Evolutionary conservation across 2,329 filamentous ascomycete genomes (phyloP).

Genomic region (Pyrenochaeta sp.): DNA sequence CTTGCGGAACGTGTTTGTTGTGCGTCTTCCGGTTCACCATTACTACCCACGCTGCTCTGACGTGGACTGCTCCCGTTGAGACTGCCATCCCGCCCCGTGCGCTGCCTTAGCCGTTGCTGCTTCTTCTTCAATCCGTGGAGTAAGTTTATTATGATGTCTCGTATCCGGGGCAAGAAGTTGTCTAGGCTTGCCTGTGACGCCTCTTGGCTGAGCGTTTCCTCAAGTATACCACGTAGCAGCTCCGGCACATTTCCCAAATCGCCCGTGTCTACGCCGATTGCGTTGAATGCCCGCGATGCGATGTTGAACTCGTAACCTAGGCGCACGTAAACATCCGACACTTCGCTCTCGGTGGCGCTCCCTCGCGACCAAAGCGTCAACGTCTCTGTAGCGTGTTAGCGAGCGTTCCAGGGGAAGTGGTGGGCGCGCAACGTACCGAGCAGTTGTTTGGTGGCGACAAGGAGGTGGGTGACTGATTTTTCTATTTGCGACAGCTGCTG

Average conservation of each 20-base stretch:
- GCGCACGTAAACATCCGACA: slow-evolving; percentile 97
- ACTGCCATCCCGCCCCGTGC: slow-evolving; percentile 58
- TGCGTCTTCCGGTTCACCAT: slow-evolving; percentile 47
- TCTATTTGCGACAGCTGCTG: slow-evolving; percentile 94
- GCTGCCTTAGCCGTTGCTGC: slow-evolving; percentile 80
- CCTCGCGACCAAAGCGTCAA: slow-evolving; percentile 97
- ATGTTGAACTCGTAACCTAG: slow-evolving; percentile 99
- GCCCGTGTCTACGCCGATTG: slow-evolving; percentile 93
- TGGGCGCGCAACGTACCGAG: slow-evolving; percentile 55
- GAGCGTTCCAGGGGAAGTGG: slow-evolving; percentile 7
- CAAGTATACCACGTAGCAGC: slow-evolving; percentile 84
- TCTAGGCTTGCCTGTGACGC: slow-evolving; percentile 93
- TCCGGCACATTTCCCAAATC: slow-evolving; percentile 97
- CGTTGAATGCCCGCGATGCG: slow-evolving; percentile 93
- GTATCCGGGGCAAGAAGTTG: slow-evolving; percentile 89
- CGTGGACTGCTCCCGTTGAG: slow-evolving; percentile 50
- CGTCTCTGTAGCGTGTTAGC: slow-evolving; percentile 67
- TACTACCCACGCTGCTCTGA: slow-evolving; percentile 45
- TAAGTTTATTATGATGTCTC: slow-evolving; percentile 98
- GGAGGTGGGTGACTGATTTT: slow-evolving; percentile 90
- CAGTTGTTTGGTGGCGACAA: slow-evolving; percentile 96
- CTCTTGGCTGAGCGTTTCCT: slow-evolving; percentile 95
- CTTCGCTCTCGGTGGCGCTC: slow-evolving; percentile 89
- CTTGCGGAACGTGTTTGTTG: slow-evolving; percentile 52
- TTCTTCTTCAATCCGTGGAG: slow-evolving; percentile 96